Evolutionary conservation across 2,329 filamentous ascomycete species (phyloP).

Genomic region (Fusarium buharicum): DNA sequence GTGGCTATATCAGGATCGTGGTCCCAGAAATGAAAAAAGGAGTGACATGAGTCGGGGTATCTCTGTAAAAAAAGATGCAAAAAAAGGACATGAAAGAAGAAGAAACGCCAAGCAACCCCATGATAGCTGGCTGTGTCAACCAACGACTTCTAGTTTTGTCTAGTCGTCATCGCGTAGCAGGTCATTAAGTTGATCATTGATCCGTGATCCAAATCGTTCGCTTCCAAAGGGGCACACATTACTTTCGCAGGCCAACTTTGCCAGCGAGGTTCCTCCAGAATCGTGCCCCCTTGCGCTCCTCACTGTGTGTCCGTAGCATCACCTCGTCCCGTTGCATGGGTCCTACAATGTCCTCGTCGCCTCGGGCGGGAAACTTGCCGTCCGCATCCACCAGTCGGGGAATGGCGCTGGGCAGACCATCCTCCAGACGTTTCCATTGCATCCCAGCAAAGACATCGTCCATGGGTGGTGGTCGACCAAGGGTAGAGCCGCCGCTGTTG

Average conservation of each 20-base stretch:
- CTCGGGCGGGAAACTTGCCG: slow-evolving; percentile 87
- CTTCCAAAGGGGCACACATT: slow-evolving; percentile 20
- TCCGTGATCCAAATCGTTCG: slow-evolving; percentile 9
- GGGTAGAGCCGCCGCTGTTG: slow-evolving; percentile 56
- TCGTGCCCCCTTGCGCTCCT: slow-evolving; percentile 57
- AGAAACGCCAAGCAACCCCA: slow-evolving; percentile 36
- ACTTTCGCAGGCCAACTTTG: slow-evolving; percentile 54
- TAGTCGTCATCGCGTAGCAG: slow-evolving; percentile 39
- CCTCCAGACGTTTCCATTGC: slow-evolving; percentile 60
- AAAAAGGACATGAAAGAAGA: slow-evolving; percentile 33
- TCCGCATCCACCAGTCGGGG: slow-evolving; percentile 76
- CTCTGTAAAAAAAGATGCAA: slow-evolving; percentile 33
- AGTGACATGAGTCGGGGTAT: slow-evolving; percentile 47
- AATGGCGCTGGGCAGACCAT: slow-evolving; percentile 70
- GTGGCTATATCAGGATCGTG: slow-evolving; percentile 32
- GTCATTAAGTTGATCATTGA: slow-evolving; percentile 40
- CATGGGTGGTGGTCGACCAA: slow-evolving; percentile 47
- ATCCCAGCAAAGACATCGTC: slow-evolving; percentile 56
- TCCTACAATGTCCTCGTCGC: slow-evolving; percentile 92
- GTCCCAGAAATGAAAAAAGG: slow-evolving; percentile 36
- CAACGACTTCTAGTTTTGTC: slow-evolving; percentile 36
- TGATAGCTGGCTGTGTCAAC: slow-evolving; percentile 31
- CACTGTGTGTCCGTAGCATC: slow-evolving; percentile 60
- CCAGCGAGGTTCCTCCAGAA: slow-evolving; percentile 62
- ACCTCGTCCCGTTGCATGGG: slow-evolving; percentile 78